Conservation (phyloP, 2,329 filamentous ascomycete species). For the Calycina herbarum region DNA sequence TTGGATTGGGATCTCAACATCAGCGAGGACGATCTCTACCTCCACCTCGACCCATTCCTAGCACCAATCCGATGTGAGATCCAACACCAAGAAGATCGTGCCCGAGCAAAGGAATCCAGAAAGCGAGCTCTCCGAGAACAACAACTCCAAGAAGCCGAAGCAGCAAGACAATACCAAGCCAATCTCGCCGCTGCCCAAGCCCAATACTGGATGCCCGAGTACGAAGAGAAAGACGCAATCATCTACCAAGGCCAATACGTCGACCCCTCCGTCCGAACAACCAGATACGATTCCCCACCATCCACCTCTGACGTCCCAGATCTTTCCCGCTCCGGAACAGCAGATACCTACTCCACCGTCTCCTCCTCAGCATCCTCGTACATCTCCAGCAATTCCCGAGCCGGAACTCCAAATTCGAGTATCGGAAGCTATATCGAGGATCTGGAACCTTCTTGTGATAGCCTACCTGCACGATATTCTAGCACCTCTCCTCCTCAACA, state of each 20-base stretch:
- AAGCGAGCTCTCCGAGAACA: conserved; percentile 28
- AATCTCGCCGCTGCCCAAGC: conserved; percentile 18
- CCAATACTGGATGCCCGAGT: conserved; percentile 31
- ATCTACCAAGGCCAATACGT: conserved; percentile 23
- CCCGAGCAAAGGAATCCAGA: conserved; percentile 23
- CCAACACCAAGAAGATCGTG: conserved; percentile 29
- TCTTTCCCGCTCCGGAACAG: conserved; percentile 38
- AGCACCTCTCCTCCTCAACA: conserved; percentile 14
- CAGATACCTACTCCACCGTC: conserved; percentile 32
- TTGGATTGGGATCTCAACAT: conserved; percentile 94
- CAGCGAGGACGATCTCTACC: conserved; percentile 79
- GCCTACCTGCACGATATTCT: conserved; percentile 14
- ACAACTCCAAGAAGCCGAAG: conserved; percentile 27
- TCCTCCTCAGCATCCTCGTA: conserved; percentile 39
- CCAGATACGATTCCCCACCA: conserved; percentile 37
- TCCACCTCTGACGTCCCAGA: conserved; percentile 39
- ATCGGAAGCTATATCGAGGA: conserved; percentile 36
- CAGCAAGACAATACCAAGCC: conserved; percentile 26
- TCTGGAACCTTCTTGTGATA: conserved; percentile 18
- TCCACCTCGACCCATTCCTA: conserved; percentile 84
- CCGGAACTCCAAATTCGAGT: conserved; percentile 38
- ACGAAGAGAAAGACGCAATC: conserved; percentile 21
- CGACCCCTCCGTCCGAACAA: conserved; percentile 15
- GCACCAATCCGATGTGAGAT: conserved; percentile 72
- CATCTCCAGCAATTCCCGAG: conserved; percentile 32